Evolutionary conservation across 306 rosid genomes (phyloP).

Genomic region (Inga leiocalycina): DNA sequence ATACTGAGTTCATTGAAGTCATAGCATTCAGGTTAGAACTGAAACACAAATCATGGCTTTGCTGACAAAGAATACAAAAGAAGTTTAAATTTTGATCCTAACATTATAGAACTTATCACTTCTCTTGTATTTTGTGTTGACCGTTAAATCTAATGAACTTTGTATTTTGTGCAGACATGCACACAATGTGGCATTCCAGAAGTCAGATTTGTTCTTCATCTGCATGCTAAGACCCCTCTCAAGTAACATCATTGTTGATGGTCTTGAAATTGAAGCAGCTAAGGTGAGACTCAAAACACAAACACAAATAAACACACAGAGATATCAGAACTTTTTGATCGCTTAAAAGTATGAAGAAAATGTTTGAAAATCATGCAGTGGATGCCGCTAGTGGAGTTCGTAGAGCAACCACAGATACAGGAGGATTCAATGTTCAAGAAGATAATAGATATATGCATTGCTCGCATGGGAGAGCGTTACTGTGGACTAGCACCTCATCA

Average conservation of each 20-base stretch:
- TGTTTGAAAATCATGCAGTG: constrained; percentile 52
- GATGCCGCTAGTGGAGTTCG: constrained; percentile 90
- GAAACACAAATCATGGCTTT: neutral
- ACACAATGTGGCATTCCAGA: constrained; percentile 82
- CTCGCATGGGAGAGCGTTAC: constrained; percentile 66
- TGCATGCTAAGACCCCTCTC: constrained; percentile 90
- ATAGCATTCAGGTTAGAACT: constrained; percentile 85
- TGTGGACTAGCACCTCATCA: constrained; percentile 78
- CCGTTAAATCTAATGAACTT: constrained; percentile 20
- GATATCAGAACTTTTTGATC: neutral
- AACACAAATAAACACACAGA: neutral
- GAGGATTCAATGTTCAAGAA: constrained; percentile 88
- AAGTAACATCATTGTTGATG: constrained; percentile 63
- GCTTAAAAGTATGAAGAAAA: neutral
- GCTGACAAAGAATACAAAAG: neutral
- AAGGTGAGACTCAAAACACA: constrained; percentile 50
- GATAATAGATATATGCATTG: constrained; percentile 73
- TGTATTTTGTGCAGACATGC: constrained; percentile 66
- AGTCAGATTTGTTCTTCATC: constrained; percentile 94
- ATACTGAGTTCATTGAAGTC: constrained; percentile 87
- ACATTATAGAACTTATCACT: neutral
- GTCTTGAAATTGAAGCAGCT: constrained; percentile 85
- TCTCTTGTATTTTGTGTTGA: neutral
- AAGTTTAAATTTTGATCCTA: neutral
- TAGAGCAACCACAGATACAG: constrained; percentile 75